Evolutionary conservation across 2,329 filamentous ascomycete species (phyloP).

Genomic region (Epichloe uncinata): DNA sequence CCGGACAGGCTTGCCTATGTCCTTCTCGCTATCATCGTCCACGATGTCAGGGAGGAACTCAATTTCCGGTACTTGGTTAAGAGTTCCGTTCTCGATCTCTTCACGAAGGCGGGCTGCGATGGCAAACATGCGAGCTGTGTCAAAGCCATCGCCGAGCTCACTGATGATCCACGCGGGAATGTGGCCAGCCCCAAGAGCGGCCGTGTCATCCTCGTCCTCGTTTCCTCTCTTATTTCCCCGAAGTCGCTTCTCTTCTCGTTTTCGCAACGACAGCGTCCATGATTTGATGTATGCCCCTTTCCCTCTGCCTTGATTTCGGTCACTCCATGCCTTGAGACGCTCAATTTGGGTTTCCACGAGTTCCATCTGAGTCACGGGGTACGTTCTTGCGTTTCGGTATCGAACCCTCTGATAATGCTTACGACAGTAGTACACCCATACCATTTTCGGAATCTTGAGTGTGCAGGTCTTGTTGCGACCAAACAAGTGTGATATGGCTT

Average conservation of each 20-base stretch:
- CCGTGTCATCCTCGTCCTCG: constrained; percentile 17
- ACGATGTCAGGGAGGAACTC: constrained; percentile 44
- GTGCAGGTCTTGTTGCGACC: constrained; percentile 73
- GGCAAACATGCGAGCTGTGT: constrained; percentile 31
- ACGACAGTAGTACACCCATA: constrained; percentile 67
- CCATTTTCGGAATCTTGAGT: constrained; percentile 49
- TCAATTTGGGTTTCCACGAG: constrained; percentile 50
- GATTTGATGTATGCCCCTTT: constrained; percentile 21
- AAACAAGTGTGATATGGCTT: constrained; percentile 71
- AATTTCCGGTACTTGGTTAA: constrained; percentile 41
- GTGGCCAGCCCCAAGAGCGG: constrained; percentile 22
- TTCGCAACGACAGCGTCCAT: constrained; percentile 51
- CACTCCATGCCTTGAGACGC: constrained; percentile 50
- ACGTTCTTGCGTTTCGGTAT: constrained; percentile 51
- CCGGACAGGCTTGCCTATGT: constrained; percentile 11
- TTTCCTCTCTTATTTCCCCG: constrained; percentile 17
- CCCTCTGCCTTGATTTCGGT: constrained; percentile 27
- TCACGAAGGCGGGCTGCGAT: constrained; percentile 32
- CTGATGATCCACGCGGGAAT: constrained; percentile 37
- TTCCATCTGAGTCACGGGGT: constrained; percentile 49
- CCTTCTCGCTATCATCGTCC: constrained; percentile 21
- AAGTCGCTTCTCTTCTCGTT: constrained; percentile 48
- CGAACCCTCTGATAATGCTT: constrained; percentile 70
- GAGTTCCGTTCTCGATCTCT: constrained; percentile 28
- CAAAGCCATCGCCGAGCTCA: constrained; percentile 32